These are phyloP conservation scores for Berkeleyomyces basicola DNA, from an alignment of 2,329 filamentous ascomycete genomes.

Conservation along the genomic window DNA sequence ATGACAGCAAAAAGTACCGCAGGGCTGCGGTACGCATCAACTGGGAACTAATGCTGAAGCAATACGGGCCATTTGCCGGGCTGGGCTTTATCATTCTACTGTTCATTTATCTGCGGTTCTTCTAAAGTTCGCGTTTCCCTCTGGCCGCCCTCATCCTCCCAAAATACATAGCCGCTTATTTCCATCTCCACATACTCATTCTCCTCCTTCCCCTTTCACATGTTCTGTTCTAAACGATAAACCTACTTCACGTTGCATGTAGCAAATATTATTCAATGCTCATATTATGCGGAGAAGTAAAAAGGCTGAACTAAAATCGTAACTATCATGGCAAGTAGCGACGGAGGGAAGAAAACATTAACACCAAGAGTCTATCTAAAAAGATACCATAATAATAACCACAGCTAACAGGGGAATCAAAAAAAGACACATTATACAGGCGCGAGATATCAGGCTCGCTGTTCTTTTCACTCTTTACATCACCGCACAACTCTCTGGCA, in stretches of 20 bases:
- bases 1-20: slow-evolving; percentile 89
- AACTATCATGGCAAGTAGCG: background rate
- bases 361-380: slow-evolving; percentile 5
- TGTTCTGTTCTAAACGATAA: too few species aligned
- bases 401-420: background rate
- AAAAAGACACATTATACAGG: background rate
- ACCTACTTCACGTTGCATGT: background rate
- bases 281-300: background rate
- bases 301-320: slow-evolving; percentile 1
- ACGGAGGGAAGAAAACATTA: background rate
- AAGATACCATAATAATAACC: background rate
- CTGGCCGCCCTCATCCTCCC: background rate
- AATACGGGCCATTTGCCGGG: slow-evolving; percentile 82
- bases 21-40: slow-evolving; percentile 90
- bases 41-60: slow-evolving; percentile 91
- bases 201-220: too few species aligned
- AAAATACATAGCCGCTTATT: background rate
- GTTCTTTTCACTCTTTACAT: slow-evolving; percentile 23
- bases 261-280: background rate
- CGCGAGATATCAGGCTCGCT: background rate
- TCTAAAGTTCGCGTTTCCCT: slow-evolving; percentile 30
- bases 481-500: slow-evolving; percentile 26
- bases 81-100: slow-evolving; percentile 69
- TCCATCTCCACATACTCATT: too few species aligned
- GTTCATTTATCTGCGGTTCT: slow-evolving; percentile 88